phyloP scores from a whole-genome alignment of 2,329 filamentous ascomycete genomes.

The Aureobasidium melanogenum region DNA sequence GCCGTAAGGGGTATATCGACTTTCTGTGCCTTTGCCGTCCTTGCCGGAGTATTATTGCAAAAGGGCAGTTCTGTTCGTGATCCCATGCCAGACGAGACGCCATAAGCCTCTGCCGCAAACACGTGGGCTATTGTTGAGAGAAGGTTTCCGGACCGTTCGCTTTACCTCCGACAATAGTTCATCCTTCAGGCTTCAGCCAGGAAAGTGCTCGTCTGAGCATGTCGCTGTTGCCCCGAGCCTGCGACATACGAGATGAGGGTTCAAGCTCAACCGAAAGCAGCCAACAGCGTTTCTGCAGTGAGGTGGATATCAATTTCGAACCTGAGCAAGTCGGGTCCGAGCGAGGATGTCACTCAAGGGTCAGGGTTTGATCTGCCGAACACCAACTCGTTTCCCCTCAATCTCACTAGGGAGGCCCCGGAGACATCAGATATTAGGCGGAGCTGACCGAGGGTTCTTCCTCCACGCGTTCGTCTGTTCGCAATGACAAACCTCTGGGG shows the following conservation, averaged over 20 bases:
- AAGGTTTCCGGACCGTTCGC: not conserved
- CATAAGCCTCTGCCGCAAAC: not conserved
- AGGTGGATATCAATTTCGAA: not conserved
- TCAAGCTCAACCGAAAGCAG: not conserved
- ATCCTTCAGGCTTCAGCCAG: not conserved
- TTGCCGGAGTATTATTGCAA: not conserved
- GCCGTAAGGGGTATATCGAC: not conserved
- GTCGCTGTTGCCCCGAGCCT: not conserved
- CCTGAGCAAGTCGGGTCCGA: not conserved
- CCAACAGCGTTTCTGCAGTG: not conserved
- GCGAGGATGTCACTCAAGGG: not conserved
- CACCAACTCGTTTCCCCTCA: slow-evolving; percentile 1
- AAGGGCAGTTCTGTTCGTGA: not conserved
- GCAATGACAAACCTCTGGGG: not conserved
- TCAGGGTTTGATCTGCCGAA: not conserved
- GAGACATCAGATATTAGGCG: not conserved
- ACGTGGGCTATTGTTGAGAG: not conserved
- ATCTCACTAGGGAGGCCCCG: slow-evolving; percentile 1
- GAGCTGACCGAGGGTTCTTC: not conserved
- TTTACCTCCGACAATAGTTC: slow-evolving; percentile 2
- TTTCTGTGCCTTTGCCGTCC: not conserved
- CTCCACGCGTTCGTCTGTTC: not conserved
- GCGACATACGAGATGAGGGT: not conserved
- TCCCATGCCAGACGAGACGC: not conserved
- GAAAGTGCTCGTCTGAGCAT: not conserved